Evolutionary conservation across 163 green algal genomes (phyloP).

Genomic region (Scenedesmus sp.): DNA sequence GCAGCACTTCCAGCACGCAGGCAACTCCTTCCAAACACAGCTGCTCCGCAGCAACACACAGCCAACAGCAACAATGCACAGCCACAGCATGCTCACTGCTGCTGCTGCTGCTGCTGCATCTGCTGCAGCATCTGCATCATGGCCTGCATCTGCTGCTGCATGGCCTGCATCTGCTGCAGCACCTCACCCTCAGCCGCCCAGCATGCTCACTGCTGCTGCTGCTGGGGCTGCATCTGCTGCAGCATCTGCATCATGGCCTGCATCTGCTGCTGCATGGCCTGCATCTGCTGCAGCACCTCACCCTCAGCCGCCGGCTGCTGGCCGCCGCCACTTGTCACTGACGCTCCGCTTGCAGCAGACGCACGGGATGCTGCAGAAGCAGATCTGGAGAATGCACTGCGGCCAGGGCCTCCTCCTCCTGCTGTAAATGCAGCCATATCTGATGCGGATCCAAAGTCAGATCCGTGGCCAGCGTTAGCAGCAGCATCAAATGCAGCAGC

Average conservation of each 20-base stretch:
- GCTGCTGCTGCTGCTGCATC: neutral
- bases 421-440: neutral
- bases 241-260: neutral
- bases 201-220: neutral
- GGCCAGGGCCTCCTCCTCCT: no score
- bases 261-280: conserved; percentile 1
- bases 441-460: neutral
- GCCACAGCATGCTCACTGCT: neutral
- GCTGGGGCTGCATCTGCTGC: neutral
- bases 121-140: neutral
- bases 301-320: neutral
- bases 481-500: neutral
- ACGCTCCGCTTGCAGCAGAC: neutral
- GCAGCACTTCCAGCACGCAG: no score
- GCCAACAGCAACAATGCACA: neutral
- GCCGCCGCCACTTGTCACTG: neutral
- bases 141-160: neutral
- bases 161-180: neutral
- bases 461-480: neutral
- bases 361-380: neutral
- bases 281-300: neutral
- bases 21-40: no score
- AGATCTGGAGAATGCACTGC: neutral
- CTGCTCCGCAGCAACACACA: no score
- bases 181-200: neutral